Conservation (phyloP, 2,329 filamentous ascomycete species). For the Trichoderma koningiopsis region DNA sequence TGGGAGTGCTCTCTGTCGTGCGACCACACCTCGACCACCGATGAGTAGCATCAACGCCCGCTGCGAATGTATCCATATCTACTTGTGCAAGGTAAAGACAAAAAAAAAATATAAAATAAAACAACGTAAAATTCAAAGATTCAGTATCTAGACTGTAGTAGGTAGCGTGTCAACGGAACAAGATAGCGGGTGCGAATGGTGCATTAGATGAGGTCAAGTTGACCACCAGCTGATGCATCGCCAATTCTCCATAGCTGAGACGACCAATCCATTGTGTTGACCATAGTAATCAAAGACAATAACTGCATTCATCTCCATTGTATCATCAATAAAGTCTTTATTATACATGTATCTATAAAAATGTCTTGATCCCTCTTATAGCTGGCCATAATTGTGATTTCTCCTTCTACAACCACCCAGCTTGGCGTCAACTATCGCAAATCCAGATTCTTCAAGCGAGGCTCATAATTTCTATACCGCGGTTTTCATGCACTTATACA, state of each 20-base stretch:
- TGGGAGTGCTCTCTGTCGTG: too few relatives aligned
- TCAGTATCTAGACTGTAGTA: too few relatives aligned
- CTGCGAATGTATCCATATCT: not conserved
- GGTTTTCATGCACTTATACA: not conserved
- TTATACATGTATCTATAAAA: not conserved
- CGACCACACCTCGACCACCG: not conserved
- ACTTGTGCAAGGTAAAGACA: too few relatives aligned
- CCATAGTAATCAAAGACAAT: not conserved
- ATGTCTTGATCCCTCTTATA: not conserved
- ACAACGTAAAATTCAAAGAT: too few relatives aligned
- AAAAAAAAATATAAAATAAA: too few relatives aligned
- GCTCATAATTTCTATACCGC: not conserved
- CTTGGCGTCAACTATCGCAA: not conserved
- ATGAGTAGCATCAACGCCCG: not conserved
- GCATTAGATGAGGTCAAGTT: not conserved
- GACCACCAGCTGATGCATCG: not conserved
- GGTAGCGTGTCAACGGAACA: too few relatives aligned
- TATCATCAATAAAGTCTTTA: not conserved
- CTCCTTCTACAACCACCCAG: not conserved
- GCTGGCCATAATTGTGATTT: not conserved
- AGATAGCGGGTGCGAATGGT: not conserved
- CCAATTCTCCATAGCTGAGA: not conserved
- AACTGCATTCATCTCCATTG: not conserved
- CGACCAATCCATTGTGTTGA: not conserved
- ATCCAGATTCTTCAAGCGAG: not conserved